Conservation (phyloP, 1,284 basidiomycete species). For the Fomitopsis schrenkii region DNA sequence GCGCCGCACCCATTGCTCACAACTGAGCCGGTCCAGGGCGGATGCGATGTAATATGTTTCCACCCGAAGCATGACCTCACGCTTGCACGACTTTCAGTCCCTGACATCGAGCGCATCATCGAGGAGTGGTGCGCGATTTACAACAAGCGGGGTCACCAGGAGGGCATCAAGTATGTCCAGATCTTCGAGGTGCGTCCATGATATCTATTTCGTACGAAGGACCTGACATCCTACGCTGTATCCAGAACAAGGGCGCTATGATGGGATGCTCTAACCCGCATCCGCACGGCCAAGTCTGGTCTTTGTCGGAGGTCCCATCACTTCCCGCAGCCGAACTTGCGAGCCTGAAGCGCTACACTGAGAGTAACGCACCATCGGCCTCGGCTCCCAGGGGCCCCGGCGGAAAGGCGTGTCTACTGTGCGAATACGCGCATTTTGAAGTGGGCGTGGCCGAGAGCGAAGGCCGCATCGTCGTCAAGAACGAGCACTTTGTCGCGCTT, state of each 20-base stretch:
- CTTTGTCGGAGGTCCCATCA: constrained; percentile 71
- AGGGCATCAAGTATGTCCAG: constrained; percentile 79
- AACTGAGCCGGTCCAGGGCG: constrained; percentile 73
- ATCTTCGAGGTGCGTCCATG: constrained; percentile 72
- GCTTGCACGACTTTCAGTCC: constrained; percentile 64
- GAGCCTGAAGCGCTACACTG: constrained; percentile 56
- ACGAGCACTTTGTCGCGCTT: constrained; percentile 81
- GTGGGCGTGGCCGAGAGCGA: constrained; percentile 38
- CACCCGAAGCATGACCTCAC: constrained; percentile 91
- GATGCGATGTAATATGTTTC: constrained; percentile 89
- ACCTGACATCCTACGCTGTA: background rate
- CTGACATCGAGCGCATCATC: constrained; percentile 70
- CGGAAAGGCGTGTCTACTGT: constrained; percentile 72
- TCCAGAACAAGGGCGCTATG: constrained; percentile 88
- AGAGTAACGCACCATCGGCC: constrained; percentile 30
- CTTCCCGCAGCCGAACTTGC: constrained; percentile 64
- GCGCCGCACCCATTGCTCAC: constrained; percentile 63
- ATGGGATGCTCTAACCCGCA: constrained; percentile 98
- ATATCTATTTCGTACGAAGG: background rate
- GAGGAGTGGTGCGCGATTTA: constrained; percentile 78
- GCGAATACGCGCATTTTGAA: constrained; percentile 83
- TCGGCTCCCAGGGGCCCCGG: constrained; percentile 55
- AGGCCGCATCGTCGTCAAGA: constrained; percentile 70
- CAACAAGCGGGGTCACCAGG: constrained; percentile 52
- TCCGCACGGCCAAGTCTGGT: constrained; percentile 94